These are phyloP conservation scores for Aspergillus nidulans DNA, from an alignment of 495 filamentous ascomycete genomes.

Conservation along the genomic window DNA sequence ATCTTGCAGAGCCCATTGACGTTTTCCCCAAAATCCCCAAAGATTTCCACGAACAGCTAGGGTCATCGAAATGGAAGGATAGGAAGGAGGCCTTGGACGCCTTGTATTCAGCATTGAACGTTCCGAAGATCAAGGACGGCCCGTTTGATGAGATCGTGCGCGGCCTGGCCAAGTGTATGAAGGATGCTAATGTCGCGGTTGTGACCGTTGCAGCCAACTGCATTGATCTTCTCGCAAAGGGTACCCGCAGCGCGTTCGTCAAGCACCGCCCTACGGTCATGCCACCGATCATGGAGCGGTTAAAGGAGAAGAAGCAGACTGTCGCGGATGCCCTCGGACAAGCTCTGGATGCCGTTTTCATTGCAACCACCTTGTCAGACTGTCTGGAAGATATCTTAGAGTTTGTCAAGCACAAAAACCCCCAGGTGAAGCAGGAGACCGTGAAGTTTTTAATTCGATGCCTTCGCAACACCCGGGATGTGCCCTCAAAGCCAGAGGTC, in stretches of 20 bases:
- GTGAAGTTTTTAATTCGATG: conserved; percentile 86
- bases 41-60: conserved; percentile 74
- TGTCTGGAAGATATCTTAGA: conserved; percentile 85
- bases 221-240: conserved; percentile 86
- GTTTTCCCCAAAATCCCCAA: conserved; percentile 78
- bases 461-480: conserved; percentile 75
- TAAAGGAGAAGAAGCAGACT: conserved; percentile 94
- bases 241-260: conserved; percentile 69
- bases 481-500: conserved; percentile 77
- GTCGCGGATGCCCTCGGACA: conserved; percentile 83
- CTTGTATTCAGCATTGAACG: conserved; percentile 69
- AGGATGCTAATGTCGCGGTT: conserved; percentile 95
- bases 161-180: conserved; percentile 89
- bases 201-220: conserved; percentile 93
- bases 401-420: conserved; percentile 89
- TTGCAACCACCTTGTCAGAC: conserved; percentile 71
- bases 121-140: conserved; percentile 88
- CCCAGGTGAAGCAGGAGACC: conserved; percentile 91
- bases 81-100: conserved; percentile 91
- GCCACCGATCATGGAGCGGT: conserved; percentile 82
- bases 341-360: conserved; percentile 84
- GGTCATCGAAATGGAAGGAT: conserved; percentile 96
- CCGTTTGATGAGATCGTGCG: conserved; percentile 80
- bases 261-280: conserved; percentile 79
- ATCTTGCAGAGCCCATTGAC: conserved; percentile 87